These are phyloP conservation scores for Trichothecium roseum DNA, from an alignment of 2,329 filamentous ascomycete species.

Conservation along the genomic window DNA sequence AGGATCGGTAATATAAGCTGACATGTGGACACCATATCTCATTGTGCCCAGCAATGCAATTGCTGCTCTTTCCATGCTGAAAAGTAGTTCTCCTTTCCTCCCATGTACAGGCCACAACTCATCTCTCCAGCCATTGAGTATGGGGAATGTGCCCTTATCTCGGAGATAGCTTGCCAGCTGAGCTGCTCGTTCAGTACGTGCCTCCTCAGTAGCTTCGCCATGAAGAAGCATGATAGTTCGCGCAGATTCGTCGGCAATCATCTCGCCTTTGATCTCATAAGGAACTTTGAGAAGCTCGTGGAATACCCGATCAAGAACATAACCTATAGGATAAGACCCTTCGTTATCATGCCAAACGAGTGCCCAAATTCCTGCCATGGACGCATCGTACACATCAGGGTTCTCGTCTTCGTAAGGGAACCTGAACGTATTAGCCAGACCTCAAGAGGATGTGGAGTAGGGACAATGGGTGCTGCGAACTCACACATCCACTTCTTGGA, in stretches of 20 bases:
- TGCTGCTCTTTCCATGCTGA: constrained; percentile 68
- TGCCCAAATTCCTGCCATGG: constrained; percentile 55
- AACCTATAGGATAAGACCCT: constrained; percentile 55
- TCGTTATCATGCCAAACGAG: constrained; percentile 51
- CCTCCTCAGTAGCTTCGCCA: constrained; percentile 42
- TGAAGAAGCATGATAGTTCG: constrained; percentile 56
- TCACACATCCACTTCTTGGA: no score
- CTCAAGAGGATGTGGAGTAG: constrained; percentile 3
- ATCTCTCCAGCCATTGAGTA: constrained; percentile 70
- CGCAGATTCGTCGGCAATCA: constrained; percentile 47
- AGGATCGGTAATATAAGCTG: constrained; percentile 49
- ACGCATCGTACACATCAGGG: constrained; percentile 41
- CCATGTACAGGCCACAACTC: constrained; percentile 74
- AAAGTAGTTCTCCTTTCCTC: constrained; percentile 50
- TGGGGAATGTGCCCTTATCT: constrained; percentile 57
- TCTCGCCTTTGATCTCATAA: constrained; percentile 39
- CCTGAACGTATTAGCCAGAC: constrained; percentile 28
- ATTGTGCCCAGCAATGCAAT: constrained; percentile 64
- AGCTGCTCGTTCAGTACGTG: constrained; percentile 47
- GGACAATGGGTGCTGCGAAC: no score
- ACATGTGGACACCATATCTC: constrained; percentile 76
- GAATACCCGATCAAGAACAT: constrained; percentile 41
- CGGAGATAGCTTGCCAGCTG: constrained; percentile 58
- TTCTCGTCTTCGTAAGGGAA: constrained; percentile 67
- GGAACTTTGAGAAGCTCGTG: constrained; percentile 37